Evolutionary conservation across 1,284 basidiomycete species (phyloP), one percentile per base, ranked within the genome.

Genomic region (Cryptococcus maquisensis): DNA sequence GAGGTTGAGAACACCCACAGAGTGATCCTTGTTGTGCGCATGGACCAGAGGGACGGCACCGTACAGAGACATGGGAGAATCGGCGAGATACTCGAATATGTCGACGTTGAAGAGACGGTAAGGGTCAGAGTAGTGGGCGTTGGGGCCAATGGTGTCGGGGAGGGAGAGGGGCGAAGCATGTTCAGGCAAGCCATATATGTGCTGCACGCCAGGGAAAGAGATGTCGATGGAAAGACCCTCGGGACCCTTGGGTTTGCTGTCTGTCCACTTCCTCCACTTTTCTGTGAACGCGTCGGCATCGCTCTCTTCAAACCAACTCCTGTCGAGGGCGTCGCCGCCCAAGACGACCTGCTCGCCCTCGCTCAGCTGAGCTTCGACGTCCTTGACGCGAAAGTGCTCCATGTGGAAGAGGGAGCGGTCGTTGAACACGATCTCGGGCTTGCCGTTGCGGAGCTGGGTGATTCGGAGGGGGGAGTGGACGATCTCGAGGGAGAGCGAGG

Each of bases 91-190:
- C 77, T 98, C 95, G 71, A 98, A 99, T 36, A 98, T 94, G 72
- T 98, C 96, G 50, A 89, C 82, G 72, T 99, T 99, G 80, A 87
- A 96, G 15, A 98, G 83, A 26, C 96, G 84, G 77, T 96, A 98
- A 0, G 96, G 96, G 41, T 98, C 95, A 13, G 81, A 81, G 77
- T 87, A 96, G 60, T 82, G 80, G 7, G 85, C 80, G 47, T 79
- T 78, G 59, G 73, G 59, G 3, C 68, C 66, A 21, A 57, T 47
- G 15, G 93, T 97, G 6, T 86, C 84, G 5, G 92, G 93, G 2
- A 98, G 83, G 13, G 88, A 87, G 32, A 98, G 82, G 6, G 86
- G 84, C 0, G 93, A 93, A 9, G 96, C 95, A 68, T 96, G 96
- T 76, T 99, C 92, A 3, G 96, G 95, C 42, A 99, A 91, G 53